phyloP scores from a whole-genome alignment of 805 yeast genomes.

The Helenozyma baotianmanensis region DNA sequence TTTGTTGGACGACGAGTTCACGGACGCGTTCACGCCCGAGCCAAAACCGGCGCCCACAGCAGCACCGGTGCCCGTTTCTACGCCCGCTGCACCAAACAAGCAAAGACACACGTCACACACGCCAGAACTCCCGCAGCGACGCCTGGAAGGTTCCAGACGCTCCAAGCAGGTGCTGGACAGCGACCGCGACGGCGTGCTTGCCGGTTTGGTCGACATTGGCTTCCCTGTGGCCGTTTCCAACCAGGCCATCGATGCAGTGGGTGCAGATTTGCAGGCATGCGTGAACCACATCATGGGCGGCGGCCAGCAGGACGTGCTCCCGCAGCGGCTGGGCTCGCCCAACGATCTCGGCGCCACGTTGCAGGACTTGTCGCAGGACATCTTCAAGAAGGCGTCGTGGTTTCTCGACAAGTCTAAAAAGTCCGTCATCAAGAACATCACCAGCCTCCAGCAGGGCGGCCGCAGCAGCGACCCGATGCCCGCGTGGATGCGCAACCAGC shows the following conservation, averaged over 20 bases:
- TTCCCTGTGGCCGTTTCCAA: slow-evolving; percentile 59
- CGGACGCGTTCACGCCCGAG: slow-evolving; percentile 28
- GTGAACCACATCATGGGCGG: slow-evolving; percentile 60
- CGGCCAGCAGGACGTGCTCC: slow-evolving; percentile 2
- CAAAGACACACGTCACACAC: background rate
- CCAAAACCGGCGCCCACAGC: too few relatives aligned
- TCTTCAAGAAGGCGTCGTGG: slow-evolving; percentile 56
- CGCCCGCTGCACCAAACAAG: too few relatives aligned
- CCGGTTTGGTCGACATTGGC: slow-evolving; percentile 77
- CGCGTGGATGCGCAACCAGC: slow-evolving; percentile 70
- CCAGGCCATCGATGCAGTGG: slow-evolving; percentile 54
- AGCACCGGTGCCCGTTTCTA: too few relatives aligned
- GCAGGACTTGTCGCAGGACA: slow-evolving; percentile 50
- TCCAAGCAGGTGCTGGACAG: too few relatives aligned
- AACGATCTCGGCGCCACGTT: slow-evolving; percentile 30
- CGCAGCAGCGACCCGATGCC: slow-evolving; percentile 40
- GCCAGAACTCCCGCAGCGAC: slow-evolving; percentile 1
- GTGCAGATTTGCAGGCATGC: slow-evolving; percentile 59
- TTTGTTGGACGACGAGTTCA: slow-evolving; percentile 40
- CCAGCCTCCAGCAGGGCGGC: slow-evolving; percentile 43
- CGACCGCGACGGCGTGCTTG: slow-evolving; percentile 49
- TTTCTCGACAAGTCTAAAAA: slow-evolving; percentile 56
- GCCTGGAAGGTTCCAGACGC: too few relatives aligned
- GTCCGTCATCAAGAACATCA: slow-evolving; percentile 59
- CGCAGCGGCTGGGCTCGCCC: slow-evolving; percentile 12